phyloP scores from a whole-genome alignment of 2,329 filamentous ascomycete genomes.

The Phyllosticta citribraziliensis region DNA sequence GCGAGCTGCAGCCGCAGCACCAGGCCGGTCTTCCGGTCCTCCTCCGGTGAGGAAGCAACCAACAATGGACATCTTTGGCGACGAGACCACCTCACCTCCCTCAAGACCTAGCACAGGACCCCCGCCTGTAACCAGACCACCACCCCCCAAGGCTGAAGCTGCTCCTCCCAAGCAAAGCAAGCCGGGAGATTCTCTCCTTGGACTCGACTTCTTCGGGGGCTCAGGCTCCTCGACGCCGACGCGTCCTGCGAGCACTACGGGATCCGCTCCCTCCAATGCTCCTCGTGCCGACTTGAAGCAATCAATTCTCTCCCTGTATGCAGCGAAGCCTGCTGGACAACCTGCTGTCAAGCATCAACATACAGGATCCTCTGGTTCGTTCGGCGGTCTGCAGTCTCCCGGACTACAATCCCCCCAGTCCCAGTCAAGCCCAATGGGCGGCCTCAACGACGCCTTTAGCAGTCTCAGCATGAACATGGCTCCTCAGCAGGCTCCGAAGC shows the following conservation, averaged over 20 bases:
- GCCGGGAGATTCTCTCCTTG: slow-evolving; percentile 74
- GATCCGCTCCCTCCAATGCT: slow-evolving; percentile 42
- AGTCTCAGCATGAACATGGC: slow-evolving; percentile 51
- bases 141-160: slow-evolving; percentile 56
- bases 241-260: slow-evolving; percentile 66
- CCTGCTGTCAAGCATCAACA: slow-evolving; percentile 40
- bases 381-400: slow-evolving; percentile 40
- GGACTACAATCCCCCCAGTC: slow-evolving; percentile 23
- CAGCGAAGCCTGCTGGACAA: slow-evolving; percentile 70
- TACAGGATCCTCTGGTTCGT: slow-evolving; percentile 44
- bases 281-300: slow-evolving; percentile 90
- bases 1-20: slow-evolving; percentile 31
- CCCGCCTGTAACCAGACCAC: slow-evolving; percentile 49
- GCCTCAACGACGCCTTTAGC: slow-evolving; percentile 73
- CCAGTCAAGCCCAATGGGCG: slow-evolving; percentile 43
- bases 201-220: slow-evolving; percentile 83
- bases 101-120: slow-evolving; percentile 59
- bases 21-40: slow-evolving; percentile 22
- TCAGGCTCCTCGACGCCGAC: slow-evolving; percentile 49
- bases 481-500: slow-evolving; percentile 41
- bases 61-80: slow-evolving; percentile 73
- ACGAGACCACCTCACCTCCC: slow-evolving; percentile 55
- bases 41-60: slow-evolving; percentile 6
- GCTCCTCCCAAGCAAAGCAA: slow-evolving; percentile 53
- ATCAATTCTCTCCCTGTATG: slow-evolving; percentile 92